Evolutionary conservation across 176 grass and related monocot genomes (phyloP), one percentile per base, ranked within the genome.

Genomic region (Cenchrus purpureus): DNA sequence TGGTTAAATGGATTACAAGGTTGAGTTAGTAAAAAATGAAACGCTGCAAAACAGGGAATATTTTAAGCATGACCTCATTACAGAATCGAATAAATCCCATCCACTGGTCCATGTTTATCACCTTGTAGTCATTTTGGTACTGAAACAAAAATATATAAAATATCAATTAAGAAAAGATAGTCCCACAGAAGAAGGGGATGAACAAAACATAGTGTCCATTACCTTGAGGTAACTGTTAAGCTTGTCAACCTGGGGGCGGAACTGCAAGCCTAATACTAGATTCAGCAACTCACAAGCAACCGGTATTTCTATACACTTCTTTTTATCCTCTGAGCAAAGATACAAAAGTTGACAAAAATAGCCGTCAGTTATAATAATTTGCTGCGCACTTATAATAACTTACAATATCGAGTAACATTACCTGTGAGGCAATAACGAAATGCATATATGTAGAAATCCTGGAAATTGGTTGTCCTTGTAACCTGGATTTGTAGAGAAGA

Each of bases 91-190:
- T 83, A 94, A 99, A 99, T 82, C 88, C 91, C 90, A 89, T 91
- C 97, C 97, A 99, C 65, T 99, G 97, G 15, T 99, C 97, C 91
- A 99, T 91, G 84, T 97, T 99, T 89, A 99, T 96, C 86, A 99
- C 97, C 97, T 99, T 99, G 92, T 99, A 99, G 13, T 99, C 97
- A 77, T 73, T 95, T 86, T 99, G 97, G 65, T 67, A 79, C 97
- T 99, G 86, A 74, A 92, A 49, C 63, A 67, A 73, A 80, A 87
- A 67, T 51, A 85, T 73, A 78, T 66, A 15, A 17, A 8, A 76
- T 40, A 11, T 8, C 42, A 54, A 49, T 50, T 82, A 81, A 63
- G 12, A 31, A 92, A 78, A 59, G 16, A 63, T 1, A 63, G 7
- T 75, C 78, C 45, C 3, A 52, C 15, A 76, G 64, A 85, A 77